Evolutionary conservation across 2,329 filamentous ascomycete genomes (phyloP), one percentile per base, ranked within the genome.

Genomic region (Trichoderma sp.): DNA sequence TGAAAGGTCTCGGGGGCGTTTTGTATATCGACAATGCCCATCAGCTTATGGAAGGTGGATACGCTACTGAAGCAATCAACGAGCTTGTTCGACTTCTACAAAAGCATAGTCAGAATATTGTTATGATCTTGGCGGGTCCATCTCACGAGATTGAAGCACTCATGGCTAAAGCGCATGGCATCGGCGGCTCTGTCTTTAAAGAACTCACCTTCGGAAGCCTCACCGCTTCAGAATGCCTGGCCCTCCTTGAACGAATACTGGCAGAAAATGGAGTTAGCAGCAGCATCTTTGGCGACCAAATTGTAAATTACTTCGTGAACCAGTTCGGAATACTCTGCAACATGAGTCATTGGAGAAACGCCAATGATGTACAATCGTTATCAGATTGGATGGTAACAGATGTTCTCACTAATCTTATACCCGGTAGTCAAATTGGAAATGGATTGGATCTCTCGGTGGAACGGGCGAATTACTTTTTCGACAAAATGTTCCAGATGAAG

Each of bases 311-410:
- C 21, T 60, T 60, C 39, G 30, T 30, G 8, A 60, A 60, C 3
- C 58, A 60, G 13, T 60, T 60, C 16, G 58, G 32, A 46, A 60
- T 60, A 60, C 58, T 60, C 3, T 60, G 24, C 39, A 60, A 16
- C 24, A 5, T 49, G 2, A 30, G 5, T 5, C 39, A 46, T 60
- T 60, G 58, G 58, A 49, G 18, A 43, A 60, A 60, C 6, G 58
- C 58, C 24, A 46, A 28, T 13, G 37, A 60, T 21, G 37, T 60
- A 13, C 39, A n/a, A 14, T 49, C 58, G 7, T 46, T 60, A n/a
- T 60, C 58, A 1, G 37, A 60, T 13, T 60, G 37, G 37, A 60
- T 60, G 58, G 26, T 60, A 18, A 60, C 39, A n/a, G 58, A 60
- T 60, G 58, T 43, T 30, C 58, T 59, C 8, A 46, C 37, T 24